phyloP scores from a whole-genome alignment of 371 early-diverging fungal genomes.

The Batrachochytrium dendrobatidis region DNA sequence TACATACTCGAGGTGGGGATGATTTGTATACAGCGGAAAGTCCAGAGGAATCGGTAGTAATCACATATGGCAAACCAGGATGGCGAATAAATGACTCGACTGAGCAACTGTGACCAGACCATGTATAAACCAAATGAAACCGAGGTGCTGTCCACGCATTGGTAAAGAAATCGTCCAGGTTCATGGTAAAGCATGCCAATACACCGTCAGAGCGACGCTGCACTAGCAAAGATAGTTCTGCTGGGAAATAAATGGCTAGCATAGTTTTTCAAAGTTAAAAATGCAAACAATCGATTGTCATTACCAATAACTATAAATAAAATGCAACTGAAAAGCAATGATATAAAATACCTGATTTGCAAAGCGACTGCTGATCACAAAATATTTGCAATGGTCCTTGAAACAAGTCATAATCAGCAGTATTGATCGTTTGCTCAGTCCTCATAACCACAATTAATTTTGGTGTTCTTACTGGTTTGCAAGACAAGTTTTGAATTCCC shows the following conservation, averaged over 20 bases:
- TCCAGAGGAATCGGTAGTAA: constrained; percentile 9
- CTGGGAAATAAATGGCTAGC: constrained; percentile 59
- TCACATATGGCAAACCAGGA: constrained; percentile 15
- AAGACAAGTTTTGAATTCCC: constrained; percentile 69
- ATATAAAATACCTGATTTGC: constrained; percentile 6
- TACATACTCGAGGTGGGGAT: not conserved
- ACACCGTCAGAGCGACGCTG: constrained; percentile 52
- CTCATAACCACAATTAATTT: constrained; percentile 61
- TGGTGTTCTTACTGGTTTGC: constrained; percentile 55
- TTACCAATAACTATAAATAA: constrained; percentile 2
- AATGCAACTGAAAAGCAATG: not conserved
- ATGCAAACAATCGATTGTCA: not conserved
- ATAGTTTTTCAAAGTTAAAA: not conserved
- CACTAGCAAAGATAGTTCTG: constrained; percentile 59
- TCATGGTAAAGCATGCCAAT: constrained; percentile 58
- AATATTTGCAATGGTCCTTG: constrained; percentile 46
- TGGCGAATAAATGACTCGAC: constrained; percentile 37
- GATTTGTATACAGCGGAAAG: constrained; percentile 6
- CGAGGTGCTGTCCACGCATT: constrained; percentile 50
- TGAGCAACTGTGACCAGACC: constrained; percentile 57
- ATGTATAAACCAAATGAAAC: constrained; percentile 54
- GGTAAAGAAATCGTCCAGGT: constrained; percentile 71
- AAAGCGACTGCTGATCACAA: constrained; percentile 36
- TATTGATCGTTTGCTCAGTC: constrained; percentile 50
- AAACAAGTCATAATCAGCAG: constrained; percentile 54